Evolutionary conservation across 345 rosid species (phyloP), one percentile per base, ranked within the genome.

Genomic region (Eucalyptus caleyi): DNA sequence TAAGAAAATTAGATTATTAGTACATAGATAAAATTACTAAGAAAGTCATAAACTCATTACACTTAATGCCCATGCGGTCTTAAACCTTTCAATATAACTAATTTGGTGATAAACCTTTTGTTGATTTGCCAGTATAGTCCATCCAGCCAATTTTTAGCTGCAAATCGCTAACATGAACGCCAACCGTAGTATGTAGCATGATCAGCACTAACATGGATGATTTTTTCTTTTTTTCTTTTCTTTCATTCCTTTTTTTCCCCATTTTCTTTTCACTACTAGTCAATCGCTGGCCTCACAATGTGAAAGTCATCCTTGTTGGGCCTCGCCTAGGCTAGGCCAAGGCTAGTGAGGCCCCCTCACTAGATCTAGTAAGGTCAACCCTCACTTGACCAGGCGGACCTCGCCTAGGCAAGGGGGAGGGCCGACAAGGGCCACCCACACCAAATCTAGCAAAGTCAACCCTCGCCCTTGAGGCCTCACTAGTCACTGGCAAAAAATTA

Each of bases 111-210:
- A 56, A 62, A 30, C 18, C 8, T 62, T 62, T 27, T 3, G 7
- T 2, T 11, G 1, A 62, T 62, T 62, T 62, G 69, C 34, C 3
- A 62, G 14, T 30, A 13, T 6, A 62, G 9, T 62, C 34, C 34
- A 27, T 14, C 7, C 0, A 4, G 7, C 12, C 34, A 60, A 60
- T 27, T 60, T 60, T 60, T 60, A 3, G 8, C 7, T 3, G 16
- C 4, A 60, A 60, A 26, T 13, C 1, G 3, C 27, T 60, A n/a
- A 62, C 3, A 13, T 42, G 18, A 1, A 30, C 9, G 16, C 9
- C 4, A 1, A 4, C 5, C 32, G 1, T 14, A 8, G 4, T 14
- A 62, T 7, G 7, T 62, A 18, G 4, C 34, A 30, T 16, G 18
- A 62, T 3, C 9, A 4, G 2, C 3, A 3, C 16, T 30, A 7